These are phyloP conservation scores for Sordariomycetes sp. DNA, from an alignment of 2,329 filamentous ascomycete species.

Conservation along the genomic window DNA sequence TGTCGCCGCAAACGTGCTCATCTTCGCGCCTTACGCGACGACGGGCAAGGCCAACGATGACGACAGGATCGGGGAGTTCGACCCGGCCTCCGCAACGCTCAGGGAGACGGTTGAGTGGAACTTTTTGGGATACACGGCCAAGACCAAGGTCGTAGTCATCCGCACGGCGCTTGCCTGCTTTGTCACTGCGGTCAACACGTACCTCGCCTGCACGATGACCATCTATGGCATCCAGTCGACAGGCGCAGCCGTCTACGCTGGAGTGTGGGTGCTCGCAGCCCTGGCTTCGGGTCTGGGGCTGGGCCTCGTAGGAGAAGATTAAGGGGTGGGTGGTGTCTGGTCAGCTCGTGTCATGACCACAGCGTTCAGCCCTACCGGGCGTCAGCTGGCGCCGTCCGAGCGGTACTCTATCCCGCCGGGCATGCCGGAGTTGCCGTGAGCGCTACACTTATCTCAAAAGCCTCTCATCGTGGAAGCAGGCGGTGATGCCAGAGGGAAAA, in stretches of 20 bases:
- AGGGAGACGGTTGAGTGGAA: constrained; percentile 64
- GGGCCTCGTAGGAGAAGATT: constrained; percentile 38
- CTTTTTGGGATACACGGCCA: constrained; percentile 57
- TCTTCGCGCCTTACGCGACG: constrained; percentile 62
- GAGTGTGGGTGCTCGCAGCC: constrained; percentile 63
- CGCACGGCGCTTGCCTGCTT: constrained; percentile 53
- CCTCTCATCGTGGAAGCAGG: no score
- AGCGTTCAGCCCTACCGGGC: no score
- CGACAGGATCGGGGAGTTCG: constrained; percentile 42
- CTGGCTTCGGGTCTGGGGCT: constrained; percentile 48
- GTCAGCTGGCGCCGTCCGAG: no score
- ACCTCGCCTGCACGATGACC: constrained; percentile 56
- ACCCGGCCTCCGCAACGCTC: constrained; percentile 56
- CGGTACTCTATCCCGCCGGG: no score
- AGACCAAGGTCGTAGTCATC: constrained; percentile 53
- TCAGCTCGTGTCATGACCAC: no score
- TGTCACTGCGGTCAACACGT: constrained; percentile 48
- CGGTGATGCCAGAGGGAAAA: no score
- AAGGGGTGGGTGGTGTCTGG: no score
- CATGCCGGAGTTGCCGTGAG: no score
- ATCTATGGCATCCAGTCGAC: constrained; percentile 59
- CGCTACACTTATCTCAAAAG: no score
- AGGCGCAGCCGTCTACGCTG: constrained; percentile 66
- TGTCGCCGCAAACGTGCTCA: constrained; percentile 62
- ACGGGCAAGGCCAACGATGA: constrained; percentile 39